Conservation (phyloP, 1,284 basidiomycete species). For the Chondrostereum purpureum region DNA sequence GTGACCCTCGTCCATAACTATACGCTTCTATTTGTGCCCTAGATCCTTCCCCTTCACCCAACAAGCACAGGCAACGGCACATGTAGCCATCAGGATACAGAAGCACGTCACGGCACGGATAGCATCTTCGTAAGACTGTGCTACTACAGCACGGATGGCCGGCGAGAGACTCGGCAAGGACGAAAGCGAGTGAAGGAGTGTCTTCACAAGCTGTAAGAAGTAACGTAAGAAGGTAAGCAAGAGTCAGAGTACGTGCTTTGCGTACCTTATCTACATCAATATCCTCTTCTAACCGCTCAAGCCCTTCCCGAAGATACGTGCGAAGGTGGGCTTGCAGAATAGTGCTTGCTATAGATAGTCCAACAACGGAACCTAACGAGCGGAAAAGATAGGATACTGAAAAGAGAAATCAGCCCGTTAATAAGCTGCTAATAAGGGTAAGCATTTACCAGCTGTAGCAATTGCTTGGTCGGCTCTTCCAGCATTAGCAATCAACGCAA, state of each 20-base stretch:
- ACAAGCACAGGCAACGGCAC: background rate
- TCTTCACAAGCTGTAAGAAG: background rate
- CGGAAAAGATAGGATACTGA: conserved; percentile 61
- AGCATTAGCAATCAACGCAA: conserved; percentile 57
- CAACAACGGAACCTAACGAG: conserved; percentile 52
- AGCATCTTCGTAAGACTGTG: background rate
- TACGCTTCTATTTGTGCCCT: too few species aligned
- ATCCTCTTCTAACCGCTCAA: conserved; percentile 20
- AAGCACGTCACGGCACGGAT: background rate
- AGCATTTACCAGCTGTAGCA: conserved; percentile 47
- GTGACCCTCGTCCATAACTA: too few species aligned
- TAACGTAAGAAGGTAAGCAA: background rate
- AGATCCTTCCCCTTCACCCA: background rate
- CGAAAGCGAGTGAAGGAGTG: background rate
- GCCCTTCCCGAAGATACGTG: conserved; percentile 33
- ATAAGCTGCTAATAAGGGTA: background rate
- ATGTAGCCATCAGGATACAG: background rate
- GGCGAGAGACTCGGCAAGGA: background rate
- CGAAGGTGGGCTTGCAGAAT: conserved; percentile 46
- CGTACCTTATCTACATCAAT: conserved; percentile 42
- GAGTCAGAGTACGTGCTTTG: too few species aligned
- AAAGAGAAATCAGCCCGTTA: background rate
- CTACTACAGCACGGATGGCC: background rate
- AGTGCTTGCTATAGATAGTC: conserved; percentile 49
- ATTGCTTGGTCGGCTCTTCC: conserved; percentile 55